Percentiles rank a stretch among this genome's conserved stretches.
Evolutionary conservation across 345 rosid genomes (phyloP).

Genomic region (Erodium maritimum): DNA sequence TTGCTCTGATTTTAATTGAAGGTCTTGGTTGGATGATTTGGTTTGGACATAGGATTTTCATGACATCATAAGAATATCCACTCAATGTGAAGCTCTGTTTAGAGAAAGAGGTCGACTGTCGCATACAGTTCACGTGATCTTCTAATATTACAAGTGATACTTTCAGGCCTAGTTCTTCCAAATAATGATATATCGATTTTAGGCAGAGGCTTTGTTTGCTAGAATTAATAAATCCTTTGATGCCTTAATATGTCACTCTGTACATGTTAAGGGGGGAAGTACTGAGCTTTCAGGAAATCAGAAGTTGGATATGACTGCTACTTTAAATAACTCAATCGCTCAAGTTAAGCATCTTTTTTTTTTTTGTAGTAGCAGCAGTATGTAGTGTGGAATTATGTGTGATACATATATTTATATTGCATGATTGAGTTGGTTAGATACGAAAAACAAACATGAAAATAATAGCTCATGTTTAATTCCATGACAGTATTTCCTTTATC

Average conservation of each 20-base stretch:
- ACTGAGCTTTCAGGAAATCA: background rate
- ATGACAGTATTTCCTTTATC: slow-evolving; percentile 73
- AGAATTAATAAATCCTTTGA: background rate
- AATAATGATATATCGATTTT: no score
- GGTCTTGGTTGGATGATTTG: background rate
- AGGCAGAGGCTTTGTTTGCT: background rate
- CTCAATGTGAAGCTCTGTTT: background rate
- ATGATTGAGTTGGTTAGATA: background rate
- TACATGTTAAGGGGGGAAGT: no score
- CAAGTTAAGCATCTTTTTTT: background rate
- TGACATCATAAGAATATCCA: background rate
- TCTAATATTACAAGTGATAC: no score
- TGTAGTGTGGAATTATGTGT: background rate
- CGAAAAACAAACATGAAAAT: background rate
- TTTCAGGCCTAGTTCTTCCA: no score
- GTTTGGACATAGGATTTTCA: background rate
- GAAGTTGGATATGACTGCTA: background rate
- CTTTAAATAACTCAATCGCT: background rate
- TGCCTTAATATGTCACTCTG: background rate
- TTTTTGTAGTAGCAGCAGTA: background rate
- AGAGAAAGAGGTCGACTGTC: background rate
- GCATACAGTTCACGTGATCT: background rate
- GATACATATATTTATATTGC: background rate
- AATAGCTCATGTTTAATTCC: slow-evolving; percentile 2
- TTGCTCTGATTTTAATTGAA: background rate